A percentile compares a stretch with the other conserved stretches of the same genome.
Evolutionary conservation across 2,329 filamentous ascomycete species (phyloP).

Genomic region (Exserohilum rostratum): DNA sequence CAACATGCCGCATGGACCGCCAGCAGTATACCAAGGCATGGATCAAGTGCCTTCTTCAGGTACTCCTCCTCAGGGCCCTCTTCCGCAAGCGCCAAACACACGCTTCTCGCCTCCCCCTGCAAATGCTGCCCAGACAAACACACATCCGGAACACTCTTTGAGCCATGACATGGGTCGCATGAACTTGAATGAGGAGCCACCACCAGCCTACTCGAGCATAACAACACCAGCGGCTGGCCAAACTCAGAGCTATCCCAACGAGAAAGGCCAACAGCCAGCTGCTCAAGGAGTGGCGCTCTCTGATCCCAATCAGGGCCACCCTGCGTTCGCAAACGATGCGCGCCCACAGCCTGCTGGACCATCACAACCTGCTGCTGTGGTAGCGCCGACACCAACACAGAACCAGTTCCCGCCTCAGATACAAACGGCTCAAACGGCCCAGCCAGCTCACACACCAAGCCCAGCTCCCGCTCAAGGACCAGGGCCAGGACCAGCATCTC

Average conservation of each 20-base stretch:
- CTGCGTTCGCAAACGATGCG: conserved; percentile 87
- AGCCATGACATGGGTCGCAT: conserved; percentile 86
- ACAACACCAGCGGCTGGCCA: conserved; percentile 45
- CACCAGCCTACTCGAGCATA: conserved; percentile 92
- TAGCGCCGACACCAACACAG: conserved; percentile 40
- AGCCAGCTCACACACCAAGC: conserved; percentile 47
- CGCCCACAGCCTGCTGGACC: conserved; percentile 58
- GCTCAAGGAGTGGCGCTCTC: conserved; percentile 36
- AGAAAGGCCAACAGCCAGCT: conserved; percentile 66
- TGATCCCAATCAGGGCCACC: conserved; percentile 67
- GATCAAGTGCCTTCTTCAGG: conserved; percentile 64
- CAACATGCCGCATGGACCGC: conserved; percentile 84
- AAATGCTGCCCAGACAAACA: conserved; percentile 14
- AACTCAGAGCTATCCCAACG: conserved; percentile 71
- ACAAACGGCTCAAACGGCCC: conserved; percentile 29
- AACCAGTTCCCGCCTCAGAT: conserved; percentile 32
- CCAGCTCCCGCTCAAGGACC: conserved; percentile 66
- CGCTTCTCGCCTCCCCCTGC: conserved; percentile 37
- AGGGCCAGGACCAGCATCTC: conserved; percentile 73
- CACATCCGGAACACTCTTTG: conserved; percentile 65
- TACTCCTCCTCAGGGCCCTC: conserved; percentile 48
- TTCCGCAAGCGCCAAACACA: conserved; percentile 35
- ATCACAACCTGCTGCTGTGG: conserved; percentile 45
- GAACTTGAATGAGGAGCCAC: conserved; percentile 80
- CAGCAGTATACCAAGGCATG: conserved; percentile 87